Percentiles rank a stretch among this genome's conserved stretches.
Conservation (phyloP, 1,139 yeast species). For the Nakaseomyces bracarensis region DNA sequence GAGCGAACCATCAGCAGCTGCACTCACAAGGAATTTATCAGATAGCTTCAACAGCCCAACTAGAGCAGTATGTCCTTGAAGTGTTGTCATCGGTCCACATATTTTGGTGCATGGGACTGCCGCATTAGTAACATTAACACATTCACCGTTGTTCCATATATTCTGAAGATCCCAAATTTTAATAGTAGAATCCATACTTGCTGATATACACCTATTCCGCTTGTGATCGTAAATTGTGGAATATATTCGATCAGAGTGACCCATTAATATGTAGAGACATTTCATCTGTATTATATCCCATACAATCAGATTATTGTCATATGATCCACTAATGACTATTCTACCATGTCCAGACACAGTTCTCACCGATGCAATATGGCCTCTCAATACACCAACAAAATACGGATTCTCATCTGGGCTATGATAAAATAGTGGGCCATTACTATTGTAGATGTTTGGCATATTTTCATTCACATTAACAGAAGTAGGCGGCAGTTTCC, state of each 20-base stretch:
- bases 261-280: constrained; percentile 66
- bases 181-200: constrained; percentile 84
- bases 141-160: constrained; percentile 27
- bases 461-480: constrained; percentile 22
- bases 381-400: constrained; percentile 65
- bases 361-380: constrained; percentile 83
- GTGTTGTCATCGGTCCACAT: constrained; percentile 26
- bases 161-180: constrained; percentile 77
- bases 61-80: constrained; percentile 74
- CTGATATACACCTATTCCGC: constrained; percentile 76
- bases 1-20: constrained; percentile 90
- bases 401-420: constrained; percentile 56
- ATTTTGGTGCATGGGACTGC: constrained; percentile 26
- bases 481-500: constrained; percentile 70
- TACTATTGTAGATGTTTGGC: constrained; percentile 11
- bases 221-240: constrained; percentile 74
- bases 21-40: constrained; percentile 76
- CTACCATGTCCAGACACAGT: constrained; percentile 84
- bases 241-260: constrained; percentile 83
- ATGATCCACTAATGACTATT: constrained; percentile 79
- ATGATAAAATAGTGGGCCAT: constrained; percentile 33
- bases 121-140: constrained; percentile 23
- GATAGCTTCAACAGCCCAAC: constrained; percentile 82
- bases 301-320: constrained; percentile 83
- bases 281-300: constrained; percentile 78